Evolutionary conservation across 1,284 basidiomycete species (phyloP), one percentile per base, ranked within the genome.

Genomic region (Cutaneotrichosporon sp.): DNA sequence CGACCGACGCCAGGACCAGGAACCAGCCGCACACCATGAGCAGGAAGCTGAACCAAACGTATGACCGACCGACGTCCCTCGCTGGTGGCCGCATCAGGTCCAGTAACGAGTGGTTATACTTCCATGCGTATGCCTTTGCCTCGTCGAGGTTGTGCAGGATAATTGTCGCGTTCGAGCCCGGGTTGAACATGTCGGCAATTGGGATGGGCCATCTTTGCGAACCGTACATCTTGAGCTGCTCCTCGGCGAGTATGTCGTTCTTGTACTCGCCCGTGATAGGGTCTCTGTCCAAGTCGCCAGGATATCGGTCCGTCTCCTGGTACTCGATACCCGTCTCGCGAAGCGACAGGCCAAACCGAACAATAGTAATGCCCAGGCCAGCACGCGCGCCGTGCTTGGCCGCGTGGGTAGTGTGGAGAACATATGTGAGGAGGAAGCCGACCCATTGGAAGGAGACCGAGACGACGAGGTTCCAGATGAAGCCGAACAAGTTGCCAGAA

Each of bases 361-460:
- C 94, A 63, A 99, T 83, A 0, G 97, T 98, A 69, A 97, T 84
- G 13, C 97, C 96, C 26, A 99, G 86, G 21, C 96, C 97, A 0
- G 92, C 93, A 47, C 94, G 89, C 21, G 92, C 94, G 57, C 97
- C 96, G 75, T 87, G 92, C 78, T 95, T 95, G 61, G 91, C 92
- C 0, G 96, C 93, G 75, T 99, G 96, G 0, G 92, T 91, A n/a
- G 90, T 90, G 78, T 92, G 91, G 5, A 97, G 86, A 69, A 97
- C 88, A 77, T 92, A 96, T 1, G 92, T 95, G 81, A 96, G 88
- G 72, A 96, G 83, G 86, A 96, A 97, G 55, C 92, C 94, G 70
- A 97, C 87, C 77, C 98, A 96, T 80, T 97, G 93, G 88, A 99
- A 98, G 80, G 94, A 92, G 82, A 90, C 90, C 5, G 92, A 95